Base-by-base conservation (phyloP, 1,284 basidiomycete genomes). In the Trametes pubescens region DNA sequence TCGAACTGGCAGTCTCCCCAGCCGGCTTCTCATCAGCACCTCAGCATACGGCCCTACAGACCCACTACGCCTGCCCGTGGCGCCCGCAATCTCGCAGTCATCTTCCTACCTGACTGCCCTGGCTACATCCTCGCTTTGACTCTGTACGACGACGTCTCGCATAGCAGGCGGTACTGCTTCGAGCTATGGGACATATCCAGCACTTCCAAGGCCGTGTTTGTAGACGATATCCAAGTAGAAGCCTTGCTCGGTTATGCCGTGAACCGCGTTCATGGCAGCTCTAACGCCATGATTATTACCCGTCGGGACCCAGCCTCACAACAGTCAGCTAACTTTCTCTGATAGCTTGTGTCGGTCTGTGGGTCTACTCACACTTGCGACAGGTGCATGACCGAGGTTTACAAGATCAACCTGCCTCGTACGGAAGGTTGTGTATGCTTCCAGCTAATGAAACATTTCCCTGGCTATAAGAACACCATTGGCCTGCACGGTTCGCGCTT, bases 151-250 rank as follows among this genome's bases (percentile, higher is more conserved):
- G 21, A 70, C 54, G n/a, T 62, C 38, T 8, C 72, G 56, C 24
- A 62, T 1, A 48, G 59, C n/a, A 59, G 71, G 14, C 52, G 69
- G n/a, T 82, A 79, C 46, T 73, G 72, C 9, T 59, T 88, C 38
- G 82, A 84, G 55, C 86, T 85, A 61, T 89, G 87, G 87, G 84
- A 88, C 64, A 38, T 72, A 44, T 8, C 21, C 7, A 16, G 18
- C 21, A n/a, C 4, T 0, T 9, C 46, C 1, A 46, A 62, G 6
- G 47, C 64, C 7, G 22, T 21, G 21, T 62, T 59, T 37, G 55
- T 74, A 21, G 72, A 74, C 4, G 51, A 54, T 4, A 37, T 69
- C 43, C 60, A 51, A 11, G 64, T 69, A 26, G 57, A 51, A 5
- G 62, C 59, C 26, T 46, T 74, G 32, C 51, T 69, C 3, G 64